Evolutionary conservation across 371 early-diverging fungal genomes (phyloP), one percentile per base, ranked within the genome.

Genomic region (Haplosporangium sp.): DNA sequence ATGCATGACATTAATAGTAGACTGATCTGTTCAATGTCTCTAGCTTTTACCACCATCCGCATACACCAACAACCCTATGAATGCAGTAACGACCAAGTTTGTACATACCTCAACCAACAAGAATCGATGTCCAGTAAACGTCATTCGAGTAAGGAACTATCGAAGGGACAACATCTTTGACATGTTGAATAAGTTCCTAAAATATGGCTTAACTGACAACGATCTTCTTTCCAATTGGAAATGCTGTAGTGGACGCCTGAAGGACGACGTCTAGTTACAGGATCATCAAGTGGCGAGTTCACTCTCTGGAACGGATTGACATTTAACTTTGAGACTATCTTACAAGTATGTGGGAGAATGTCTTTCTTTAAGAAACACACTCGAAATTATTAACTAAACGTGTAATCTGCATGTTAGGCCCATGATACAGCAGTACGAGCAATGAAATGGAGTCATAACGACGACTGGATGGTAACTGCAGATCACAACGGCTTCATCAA

Each of bases 241-340:
- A 6, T 48, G n/a, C n/a, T 34, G 9, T 34, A 95, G 92, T 99
- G 99, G 98, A 98, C 97, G 10, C 99, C 99, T 0, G 99, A 99
- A 86, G 99, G 99, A 4, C 90, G 99, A 45, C 93, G 99, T 61
- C 86, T 99, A 19, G 95, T 99, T 40, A 98, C 99, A 3, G 99
- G 99, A 0, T 95, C 97, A 1, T 93, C 97, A 0, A 95, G 95
- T 76, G 99, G 99, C 7, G 99, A 99, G 86, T 98, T 99, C 72
- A 99, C 99, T 0, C 85, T 99, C 50, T 99, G 99, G 99, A 99
- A 99, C 83, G 99, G 99, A 6, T 88, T 98, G 45, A 96, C 97
- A 0, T 99, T 99, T 81, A 99, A 99, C 82, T 99, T 99, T 86
- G 99, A 99, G 79, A 99, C 99, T 2, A 99, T 99, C 81, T 84